These are phyloP conservation scores for Trametes hirsuta DNA, from an alignment of 1,284 basidiomycete genomes.

Conservation along the genomic window DNA sequence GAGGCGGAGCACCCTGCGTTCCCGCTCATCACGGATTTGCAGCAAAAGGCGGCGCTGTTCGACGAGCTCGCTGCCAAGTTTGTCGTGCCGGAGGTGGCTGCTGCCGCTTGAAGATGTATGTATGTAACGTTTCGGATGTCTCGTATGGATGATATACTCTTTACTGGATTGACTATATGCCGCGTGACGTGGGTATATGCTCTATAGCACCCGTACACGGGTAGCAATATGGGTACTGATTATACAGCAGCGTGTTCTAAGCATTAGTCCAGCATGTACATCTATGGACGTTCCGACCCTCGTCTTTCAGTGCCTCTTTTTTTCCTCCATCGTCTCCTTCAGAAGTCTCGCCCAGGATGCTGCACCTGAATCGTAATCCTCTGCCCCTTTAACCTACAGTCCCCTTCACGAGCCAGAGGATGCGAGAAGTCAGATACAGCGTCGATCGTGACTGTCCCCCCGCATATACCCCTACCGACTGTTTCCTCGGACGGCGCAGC, in stretches of 20 bases:
- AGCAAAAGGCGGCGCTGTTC: slow-evolving; percentile 65
- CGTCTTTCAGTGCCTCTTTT: too few relatives aligned
- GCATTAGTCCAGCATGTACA: too few relatives aligned
- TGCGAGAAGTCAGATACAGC: slow-evolving; percentile 26
- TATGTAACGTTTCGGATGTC: neutral
- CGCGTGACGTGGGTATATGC: too few relatives aligned
- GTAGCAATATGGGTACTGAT: too few relatives aligned
- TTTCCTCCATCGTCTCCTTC: neutral
- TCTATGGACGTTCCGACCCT: too few relatives aligned
- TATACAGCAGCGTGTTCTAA: too few relatives aligned
- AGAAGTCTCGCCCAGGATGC: slow-evolving; percentile 11
- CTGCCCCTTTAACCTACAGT: slow-evolving; percentile 18
- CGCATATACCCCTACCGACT: slow-evolving; percentile 15
- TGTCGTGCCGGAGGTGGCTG: slow-evolving; percentile 57
- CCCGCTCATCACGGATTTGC: slow-evolving; percentile 68
- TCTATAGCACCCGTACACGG: too few relatives aligned
- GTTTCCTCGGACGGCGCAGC: neutral
- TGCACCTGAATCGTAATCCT: slow-evolving; percentile 20
- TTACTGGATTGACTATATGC: too few relatives aligned
- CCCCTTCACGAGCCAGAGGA: slow-evolving; percentile 16
- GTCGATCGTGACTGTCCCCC: slow-evolving; percentile 23
- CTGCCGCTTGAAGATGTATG: slow-evolving; percentile 31
- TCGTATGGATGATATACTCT: neutral
- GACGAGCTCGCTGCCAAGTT: slow-evolving; percentile 76
- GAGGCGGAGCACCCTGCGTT: slow-evolving; percentile 61